Percentiles rank a stretch among this genome's conserved stretches.
Conservation (phyloP, 345 rosid species). For the Xanthoceras sorbifolium region DNA sequence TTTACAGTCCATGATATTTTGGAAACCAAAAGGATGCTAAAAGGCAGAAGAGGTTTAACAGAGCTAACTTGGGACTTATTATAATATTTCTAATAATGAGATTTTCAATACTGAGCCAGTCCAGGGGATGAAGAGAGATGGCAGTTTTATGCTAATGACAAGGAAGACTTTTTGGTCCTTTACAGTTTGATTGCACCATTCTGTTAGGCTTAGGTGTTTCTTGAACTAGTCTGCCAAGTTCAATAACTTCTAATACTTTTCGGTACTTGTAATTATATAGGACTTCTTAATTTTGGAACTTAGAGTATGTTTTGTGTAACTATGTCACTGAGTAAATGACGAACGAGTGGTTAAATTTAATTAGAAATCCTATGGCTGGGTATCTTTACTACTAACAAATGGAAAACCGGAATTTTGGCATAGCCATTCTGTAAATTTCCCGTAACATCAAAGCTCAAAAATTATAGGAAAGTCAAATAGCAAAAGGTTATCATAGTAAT, state of each 20-base stretch:
- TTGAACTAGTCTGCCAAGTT: background rate
- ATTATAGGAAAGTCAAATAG: background rate
- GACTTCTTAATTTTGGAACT: background rate
- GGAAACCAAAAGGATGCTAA: too few relatives aligned
- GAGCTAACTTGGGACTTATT: too few relatives aligned
- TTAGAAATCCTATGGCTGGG: background rate
- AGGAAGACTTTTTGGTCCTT: background rate
- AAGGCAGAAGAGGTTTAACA: too few relatives aligned
- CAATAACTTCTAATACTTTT: background rate
- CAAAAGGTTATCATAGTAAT: background rate
- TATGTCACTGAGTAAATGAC: background rate
- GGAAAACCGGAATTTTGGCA: background rate
- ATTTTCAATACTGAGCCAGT: too few relatives aligned
- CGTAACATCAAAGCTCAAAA: background rate
- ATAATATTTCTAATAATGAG: too few relatives aligned
- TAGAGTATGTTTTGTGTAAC: background rate
- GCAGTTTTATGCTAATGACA: too few relatives aligned
- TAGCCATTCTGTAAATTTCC: background rate
- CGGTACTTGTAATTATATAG: background rate
- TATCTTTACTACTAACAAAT: background rate
- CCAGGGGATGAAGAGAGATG: too few relatives aligned
- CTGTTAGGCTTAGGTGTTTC: background rate
- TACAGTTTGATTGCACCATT: background rate
- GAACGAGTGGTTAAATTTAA: background rate
- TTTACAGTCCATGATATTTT: background rate